Evolutionary conservation across 345 rosid species (phyloP).

Genomic region (Diplotaxis tenuifolia): DNA sequence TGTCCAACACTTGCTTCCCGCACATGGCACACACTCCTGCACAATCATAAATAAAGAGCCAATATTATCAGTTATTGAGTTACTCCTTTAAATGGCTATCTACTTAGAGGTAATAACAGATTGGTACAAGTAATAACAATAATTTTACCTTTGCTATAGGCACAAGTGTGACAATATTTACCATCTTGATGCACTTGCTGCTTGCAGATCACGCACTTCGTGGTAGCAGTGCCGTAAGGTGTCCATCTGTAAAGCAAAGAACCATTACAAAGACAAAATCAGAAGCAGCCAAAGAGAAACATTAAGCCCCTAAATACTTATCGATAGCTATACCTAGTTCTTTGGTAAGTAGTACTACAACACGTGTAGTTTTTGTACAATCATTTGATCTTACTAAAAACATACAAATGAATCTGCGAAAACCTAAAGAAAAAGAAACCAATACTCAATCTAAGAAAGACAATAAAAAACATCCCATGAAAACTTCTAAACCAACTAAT

Average conservation of each 20-base stretch:
- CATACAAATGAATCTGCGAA: not conserved
- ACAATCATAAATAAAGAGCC: slow-evolving; percentile 13
- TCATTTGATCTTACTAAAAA: not conserved
- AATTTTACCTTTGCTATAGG: slow-evolving; percentile 79
- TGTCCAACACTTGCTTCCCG: slow-evolving; percentile 97
- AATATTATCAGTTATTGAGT: not conserved
- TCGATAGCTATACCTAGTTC: too few species aligned
- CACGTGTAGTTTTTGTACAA: too few species aligned
- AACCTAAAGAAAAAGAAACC: too few species aligned
- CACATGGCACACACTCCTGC: slow-evolving; percentile 99
- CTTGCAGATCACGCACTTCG: slow-evolving; percentile 94
- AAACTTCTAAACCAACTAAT: not conserved
- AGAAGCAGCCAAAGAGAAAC: slow-evolving; percentile 3
- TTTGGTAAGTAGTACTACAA: too few species aligned
- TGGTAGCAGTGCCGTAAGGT: slow-evolving; percentile 79
- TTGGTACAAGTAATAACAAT: not conserved
- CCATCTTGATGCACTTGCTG: slow-evolving; percentile 98
- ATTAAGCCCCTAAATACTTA: too few species aligned
- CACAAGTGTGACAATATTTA: slow-evolving; percentile 98
- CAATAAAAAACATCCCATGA: not conserved
- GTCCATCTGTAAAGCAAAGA: slow-evolving; percentile 64
- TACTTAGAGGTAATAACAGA: not conserved
- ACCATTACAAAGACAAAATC: too few species aligned
- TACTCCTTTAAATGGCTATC: not conserved
- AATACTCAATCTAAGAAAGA: not conserved